A percentile compares a stretch with the other conserved stretches of the same genome.
These are phyloP conservation scores for Monosporozyma unispora DNA, from an alignment of 805 yeast genomes.

Conservation along the genomic window DNA sequence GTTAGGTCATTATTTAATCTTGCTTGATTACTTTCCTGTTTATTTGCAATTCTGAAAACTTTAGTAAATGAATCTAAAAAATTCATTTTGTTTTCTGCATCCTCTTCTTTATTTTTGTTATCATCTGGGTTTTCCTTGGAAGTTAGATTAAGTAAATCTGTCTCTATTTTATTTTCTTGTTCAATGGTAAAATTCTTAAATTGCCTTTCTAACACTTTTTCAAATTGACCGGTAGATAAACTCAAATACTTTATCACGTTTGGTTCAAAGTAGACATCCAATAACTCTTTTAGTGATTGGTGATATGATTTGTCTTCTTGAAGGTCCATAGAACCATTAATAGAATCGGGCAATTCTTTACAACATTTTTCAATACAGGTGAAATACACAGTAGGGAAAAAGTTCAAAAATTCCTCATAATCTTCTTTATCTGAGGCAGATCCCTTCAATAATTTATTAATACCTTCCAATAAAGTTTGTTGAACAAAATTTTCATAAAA, in stretches of 20 bases:
- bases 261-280: constrained; percentile 33
- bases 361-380: constrained; percentile 26
- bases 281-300: constrained; percentile 24
- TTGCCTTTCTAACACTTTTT: constrained; percentile 17
- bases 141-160: constrained; percentile 4
- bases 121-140: not conserved
- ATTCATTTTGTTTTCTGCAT: constrained; percentile 38
- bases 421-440: constrained; percentile 13
- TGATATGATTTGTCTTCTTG: constrained; percentile 13
- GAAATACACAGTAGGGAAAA: constrained; percentile 29
- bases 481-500: constrained; percentile 34
- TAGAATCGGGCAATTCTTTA: constrained; percentile 31
- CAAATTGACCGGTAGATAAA: constrained; percentile 27
- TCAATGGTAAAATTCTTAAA: constrained; percentile 26
- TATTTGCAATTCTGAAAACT: constrained; percentile 39
- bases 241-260: constrained; percentile 28
- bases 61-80: constrained; percentile 56
- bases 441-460: constrained; percentile 19
- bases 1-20: constrained; percentile 63
- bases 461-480: constrained; percentile 26
- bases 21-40: constrained; percentile 24
- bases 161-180: constrained; percentile 19
- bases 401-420: constrained; percentile 14
- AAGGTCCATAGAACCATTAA: constrained; percentile 29
- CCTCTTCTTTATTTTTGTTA: not conserved